Evolutionary conservation across 805 yeast genomes (phyloP).

Genomic region (Ogataea naganishii): DNA sequence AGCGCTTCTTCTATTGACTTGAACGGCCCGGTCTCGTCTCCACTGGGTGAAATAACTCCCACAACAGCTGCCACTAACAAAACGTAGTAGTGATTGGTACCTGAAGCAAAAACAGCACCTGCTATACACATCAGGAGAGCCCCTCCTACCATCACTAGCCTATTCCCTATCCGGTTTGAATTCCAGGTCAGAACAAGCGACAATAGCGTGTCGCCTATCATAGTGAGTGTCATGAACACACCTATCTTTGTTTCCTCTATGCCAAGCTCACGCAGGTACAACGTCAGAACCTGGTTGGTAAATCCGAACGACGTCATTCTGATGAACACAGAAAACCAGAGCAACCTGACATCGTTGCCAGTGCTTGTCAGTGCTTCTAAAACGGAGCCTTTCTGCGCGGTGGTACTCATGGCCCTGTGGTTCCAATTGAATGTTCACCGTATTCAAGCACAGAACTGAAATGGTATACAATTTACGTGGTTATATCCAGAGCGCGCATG

Average conservation of each 20-base stretch:
- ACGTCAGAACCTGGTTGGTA: conserved; percentile 69
- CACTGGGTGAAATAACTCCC: conserved; percentile 85
- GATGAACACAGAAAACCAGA: conserved; percentile 62
- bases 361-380: too few species aligned
- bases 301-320: conserved; percentile 70
- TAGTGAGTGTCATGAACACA: conserved; percentile 70
- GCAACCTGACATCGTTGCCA: conserved; percentile 59
- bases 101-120: conserved; percentile 54
- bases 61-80: conserved; percentile 64
- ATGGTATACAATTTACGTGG: too few species aligned
- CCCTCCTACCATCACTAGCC: conserved; percentile 55
- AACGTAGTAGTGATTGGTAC: conserved; percentile 40
- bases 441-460: too few species aligned
- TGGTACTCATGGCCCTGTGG: too few species aligned
- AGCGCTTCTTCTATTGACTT: conserved; percentile 79
- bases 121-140: conserved; percentile 58
- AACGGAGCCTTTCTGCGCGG: too few species aligned
- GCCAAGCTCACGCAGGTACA: conserved; percentile 48
- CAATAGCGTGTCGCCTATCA: conserved; percentile 68
- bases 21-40: conserved; percentile 89
- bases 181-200: conserved; percentile 70
- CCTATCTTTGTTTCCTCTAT: conserved; percentile 58
- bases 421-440: too few species aligned
- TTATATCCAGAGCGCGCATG: too few species aligned
- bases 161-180: conserved; percentile 64